These are phyloP conservation scores for Aspergillus arachidicola DNA, from an alignment of 2,329 filamentous ascomycete species.

Conservation along the genomic window DNA sequence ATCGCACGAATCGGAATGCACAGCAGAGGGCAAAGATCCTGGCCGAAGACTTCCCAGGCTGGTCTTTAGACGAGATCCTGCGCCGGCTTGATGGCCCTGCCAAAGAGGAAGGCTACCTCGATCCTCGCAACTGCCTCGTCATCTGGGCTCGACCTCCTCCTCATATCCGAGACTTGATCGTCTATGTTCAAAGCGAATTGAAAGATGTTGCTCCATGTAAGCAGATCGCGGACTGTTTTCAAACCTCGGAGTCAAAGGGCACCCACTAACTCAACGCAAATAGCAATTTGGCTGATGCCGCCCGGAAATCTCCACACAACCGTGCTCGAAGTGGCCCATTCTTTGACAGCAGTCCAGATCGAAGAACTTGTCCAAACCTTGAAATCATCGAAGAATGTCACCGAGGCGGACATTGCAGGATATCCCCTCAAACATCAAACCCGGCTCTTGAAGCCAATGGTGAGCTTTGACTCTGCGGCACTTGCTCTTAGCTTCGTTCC, in stretches of 20 bases:
- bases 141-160: conserved; percentile 82
- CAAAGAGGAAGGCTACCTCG: conserved; percentile 69
- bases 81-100: conserved; percentile 65
- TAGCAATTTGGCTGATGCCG: conserved; percentile 85
- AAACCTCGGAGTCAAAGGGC: no score
- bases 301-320: conserved; percentile 78
- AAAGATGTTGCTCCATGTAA: conserved; percentile 68
- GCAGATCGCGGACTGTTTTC: conserved; percentile 29
- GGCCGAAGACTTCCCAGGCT: conserved; percentile 61
- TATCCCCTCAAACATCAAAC: conserved; percentile 68
- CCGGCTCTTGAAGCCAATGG: conserved; percentile 75
- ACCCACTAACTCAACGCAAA: not conserved
- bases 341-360: conserved; percentile 67
- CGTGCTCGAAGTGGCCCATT: conserved; percentile 79
- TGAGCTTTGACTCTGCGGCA: conserved; percentile 82
- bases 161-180: conserved; percentile 67
- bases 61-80: conserved; percentile 74
- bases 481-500: conserved; percentile 85
- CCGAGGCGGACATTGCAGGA: conserved; percentile 46
- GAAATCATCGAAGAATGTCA: not conserved
- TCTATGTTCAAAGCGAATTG: conserved; percentile 67
- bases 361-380: not conserved
- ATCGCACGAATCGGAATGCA: conserved; percentile 72
- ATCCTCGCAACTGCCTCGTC: conserved; percentile 77
- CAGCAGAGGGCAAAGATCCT: conserved; percentile 77